Evolutionary conservation across 768 basidiomycete species (phyloP).

Genomic region (Lactifluus pinguis): DNA sequence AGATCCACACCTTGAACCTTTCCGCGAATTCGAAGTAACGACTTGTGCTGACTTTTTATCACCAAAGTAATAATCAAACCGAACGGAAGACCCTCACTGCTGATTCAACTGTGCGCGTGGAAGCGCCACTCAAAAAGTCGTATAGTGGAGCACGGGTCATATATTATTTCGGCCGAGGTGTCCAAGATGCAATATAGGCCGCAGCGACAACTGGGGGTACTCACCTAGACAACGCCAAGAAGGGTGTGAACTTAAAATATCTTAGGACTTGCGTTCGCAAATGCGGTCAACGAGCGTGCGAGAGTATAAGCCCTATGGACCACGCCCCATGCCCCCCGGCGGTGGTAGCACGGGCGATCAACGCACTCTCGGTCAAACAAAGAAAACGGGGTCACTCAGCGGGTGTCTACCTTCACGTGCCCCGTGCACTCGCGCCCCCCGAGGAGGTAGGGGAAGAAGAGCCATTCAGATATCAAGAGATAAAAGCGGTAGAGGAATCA

Average conservation of each 20-base stretch:
- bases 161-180: constrained; percentile 1
- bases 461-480: constrained; percentile 18
- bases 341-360: constrained; percentile 16
- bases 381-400: constrained; percentile 15
- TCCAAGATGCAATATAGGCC: not conserved
- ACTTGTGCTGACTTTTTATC: not conserved
- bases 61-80: not conserved
- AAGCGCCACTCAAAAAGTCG: not conserved
- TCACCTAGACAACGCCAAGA: constrained; percentile 1
- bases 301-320: constrained; percentile 12
- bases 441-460: constrained; percentile 10
- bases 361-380: constrained; percentile 9
- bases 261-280: not conserved
- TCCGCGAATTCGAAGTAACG: not conserved
- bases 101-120: not conserved
- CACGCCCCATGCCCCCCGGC: constrained; percentile 12
- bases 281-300: not conserved
- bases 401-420: constrained; percentile 8
- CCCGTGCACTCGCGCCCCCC: not conserved
- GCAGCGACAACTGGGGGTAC: not conserved
- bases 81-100: not conserved
- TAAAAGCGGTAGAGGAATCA: constrained; percentile 15
- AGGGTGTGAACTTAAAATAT: not conserved
- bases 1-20: not conserved
- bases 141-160: not conserved